A percentile compares a stretch with the other conserved stretches of the same genome.
Conservation (phyloP, 805 yeast genomes). For the Ogataea corticis region DNA sequence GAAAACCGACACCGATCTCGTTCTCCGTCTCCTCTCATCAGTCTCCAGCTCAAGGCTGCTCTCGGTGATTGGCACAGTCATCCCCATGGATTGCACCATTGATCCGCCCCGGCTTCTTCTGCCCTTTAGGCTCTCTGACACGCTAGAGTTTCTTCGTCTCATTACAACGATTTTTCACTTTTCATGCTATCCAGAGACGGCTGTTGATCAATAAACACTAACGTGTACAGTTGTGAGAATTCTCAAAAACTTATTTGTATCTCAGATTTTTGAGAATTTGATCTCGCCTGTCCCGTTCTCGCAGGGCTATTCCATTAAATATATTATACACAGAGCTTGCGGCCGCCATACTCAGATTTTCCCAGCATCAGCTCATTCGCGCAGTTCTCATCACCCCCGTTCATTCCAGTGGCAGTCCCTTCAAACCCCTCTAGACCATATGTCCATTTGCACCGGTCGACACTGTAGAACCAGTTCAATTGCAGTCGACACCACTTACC, state of each 20-base stretch:
- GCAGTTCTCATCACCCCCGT: too few relatives aligned
- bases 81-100: conserved; percentile 61
- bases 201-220: not conserved
- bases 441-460: not conserved
- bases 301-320: not conserved
- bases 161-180: not conserved
- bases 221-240: conserved; percentile 3
- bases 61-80: conserved; percentile 46
- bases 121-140: conserved; percentile 21
- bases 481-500: not conserved
- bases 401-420: not conserved
- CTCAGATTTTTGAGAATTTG: too few relatives aligned
- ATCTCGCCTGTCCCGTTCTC: not conserved
- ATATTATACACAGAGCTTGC: too few relatives aligned
- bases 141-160: conserved; percentile 27
- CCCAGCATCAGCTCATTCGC: too few relatives aligned
- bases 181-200: not conserved
- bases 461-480: conserved; percentile 7
- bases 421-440: conserved; percentile 1
- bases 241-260: too few relatives aligned
- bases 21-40: conserved; percentile 5
- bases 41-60: conserved; percentile 15
- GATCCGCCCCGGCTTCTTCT: conserved; percentile 55
- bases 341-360: too few relatives aligned
- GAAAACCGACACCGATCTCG: not conserved